phyloP scores from a whole-genome alignment of 768 basidiomycete species.

The Russula brevipes region DNA sequence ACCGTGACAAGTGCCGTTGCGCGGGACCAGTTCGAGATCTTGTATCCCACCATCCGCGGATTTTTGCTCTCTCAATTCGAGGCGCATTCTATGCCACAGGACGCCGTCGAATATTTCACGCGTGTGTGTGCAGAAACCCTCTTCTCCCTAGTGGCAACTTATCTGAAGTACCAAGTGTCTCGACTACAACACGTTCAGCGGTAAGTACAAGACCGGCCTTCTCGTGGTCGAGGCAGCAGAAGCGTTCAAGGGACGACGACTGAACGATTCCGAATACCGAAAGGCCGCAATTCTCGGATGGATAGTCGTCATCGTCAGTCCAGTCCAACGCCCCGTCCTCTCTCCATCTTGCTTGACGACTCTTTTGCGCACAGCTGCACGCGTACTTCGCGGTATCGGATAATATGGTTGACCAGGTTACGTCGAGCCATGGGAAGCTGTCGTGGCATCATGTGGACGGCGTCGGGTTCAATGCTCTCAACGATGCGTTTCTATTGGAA shows the following conservation, averaged over 20 bases:
- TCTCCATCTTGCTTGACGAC: neutral
- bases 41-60: constrained; percentile 67
- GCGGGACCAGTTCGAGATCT: constrained; percentile 13
- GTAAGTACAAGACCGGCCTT: constrained; percentile 92
- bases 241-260: constrained; percentile 65
- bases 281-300: constrained; percentile 87
- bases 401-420: constrained; percentile 93
- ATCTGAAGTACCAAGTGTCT: constrained; percentile 51
- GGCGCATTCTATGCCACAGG: constrained; percentile 70
- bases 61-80: constrained; percentile 69
- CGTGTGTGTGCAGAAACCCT: constrained; percentile 44
- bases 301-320: constrained; percentile 87
- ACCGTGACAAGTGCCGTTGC: constrained; percentile 3
- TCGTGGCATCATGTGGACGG: constrained; percentile 80
- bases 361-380: constrained; percentile 59
- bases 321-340: constrained; percentile 32
- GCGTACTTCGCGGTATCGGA: constrained; percentile 95
- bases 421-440: constrained; percentile 87
- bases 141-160: constrained; percentile 3
- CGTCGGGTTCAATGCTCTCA: constrained; percentile 84
- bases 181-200: constrained; percentile 89
- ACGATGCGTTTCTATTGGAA: constrained; percentile 95
- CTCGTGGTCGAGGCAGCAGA: constrained; percentile 90
- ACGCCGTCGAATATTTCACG: constrained; percentile 80
- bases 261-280: constrained; percentile 82